A percentile compares a stretch with the other conserved stretches of the same genome.
Conservation (phyloP, 2,329 filamentous ascomycete species). For the Colletotrichum tamarilloi region DNA sequence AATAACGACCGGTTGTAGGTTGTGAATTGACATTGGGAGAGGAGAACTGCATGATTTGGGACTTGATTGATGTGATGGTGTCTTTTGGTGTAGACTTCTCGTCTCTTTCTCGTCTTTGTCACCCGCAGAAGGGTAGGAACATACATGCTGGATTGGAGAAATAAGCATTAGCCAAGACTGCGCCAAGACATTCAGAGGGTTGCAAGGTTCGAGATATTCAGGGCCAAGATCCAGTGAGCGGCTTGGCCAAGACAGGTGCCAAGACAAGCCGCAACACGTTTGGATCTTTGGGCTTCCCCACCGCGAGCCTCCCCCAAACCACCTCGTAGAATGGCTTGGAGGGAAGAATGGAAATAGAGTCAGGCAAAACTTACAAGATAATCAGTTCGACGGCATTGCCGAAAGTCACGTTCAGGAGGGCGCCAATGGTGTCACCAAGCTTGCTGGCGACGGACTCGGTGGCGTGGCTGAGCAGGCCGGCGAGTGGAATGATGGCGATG, state of each 20-base stretch:
- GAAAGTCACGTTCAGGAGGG: slow-evolving; percentile 81
- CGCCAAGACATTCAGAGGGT: slow-evolving; percentile 21
- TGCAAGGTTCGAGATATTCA: slow-evolving; percentile 13
- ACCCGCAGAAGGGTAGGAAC: slow-evolving; percentile 51
- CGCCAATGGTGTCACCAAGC: slow-evolving; percentile 79
- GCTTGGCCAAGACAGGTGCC: slow-evolving; percentile 25
- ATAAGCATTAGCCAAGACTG: slow-evolving; percentile 29
- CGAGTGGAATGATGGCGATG: slow-evolving; percentile 79
- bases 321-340: not conserved
- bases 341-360: not conserved
- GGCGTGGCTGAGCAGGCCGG: slow-evolving; percentile 77
- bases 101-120: slow-evolving; percentile 40
- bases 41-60: slow-evolving; percentile 46
- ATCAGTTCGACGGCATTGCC: slow-evolving; percentile 85
- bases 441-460: slow-evolving; percentile 80
- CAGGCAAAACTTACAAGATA: slow-evolving; percentile 68
- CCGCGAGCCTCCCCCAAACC: slow-evolving; percentile 5
- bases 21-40: slow-evolving; percentile 13
- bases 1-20: slow-evolving; percentile 36
- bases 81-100: slow-evolving; percentile 48
- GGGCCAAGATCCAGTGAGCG: slow-evolving; percentile 27
- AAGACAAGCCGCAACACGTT: slow-evolving; percentile 12
- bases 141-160: slow-evolving; percentile 60
- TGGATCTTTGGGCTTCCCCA: not conserved
- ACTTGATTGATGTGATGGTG: slow-evolving; percentile 62